Evolutionary conservation across 495 filamentous ascomycete species (phyloP), one percentile per base, ranked within the genome.

Genomic region (Alectoria sarmentosa): DNA sequence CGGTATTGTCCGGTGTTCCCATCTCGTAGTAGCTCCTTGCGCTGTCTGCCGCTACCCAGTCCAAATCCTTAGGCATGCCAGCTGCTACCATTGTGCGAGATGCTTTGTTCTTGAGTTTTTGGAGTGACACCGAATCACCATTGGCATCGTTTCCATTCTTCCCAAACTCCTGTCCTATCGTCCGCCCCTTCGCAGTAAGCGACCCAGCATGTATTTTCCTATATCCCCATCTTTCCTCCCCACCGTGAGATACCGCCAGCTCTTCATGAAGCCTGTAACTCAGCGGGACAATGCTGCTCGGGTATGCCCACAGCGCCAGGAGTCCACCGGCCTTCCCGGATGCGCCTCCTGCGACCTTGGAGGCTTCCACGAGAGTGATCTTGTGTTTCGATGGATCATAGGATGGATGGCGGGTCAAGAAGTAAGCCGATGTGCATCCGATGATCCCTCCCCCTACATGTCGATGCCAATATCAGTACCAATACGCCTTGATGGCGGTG

Each of bases 271-370:
- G 79, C 55, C 82, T 80, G 77, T 90, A 98, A 66, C 89, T 94
- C 61, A 98, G 78, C 3, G 90, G 90, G 1, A 97, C 94, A 63
- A 98, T 84, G 69, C 82, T 88, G 67, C 74, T 81, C 1, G 94
- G 94, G 70, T 97, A 96, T 15, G 94, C 94, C 94, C 94, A 98
- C 48, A 92, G 80, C 1, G 87, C 94, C 23, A 98, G 79, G 17
- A 98, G 82, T 2, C 94, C 94, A 7, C 94, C 94, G 2, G 94
- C 94, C 78, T 98, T 98, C 11, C 94, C 94, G 32, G 91, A 96
- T 48, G 94, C 94, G 32, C 89, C 93, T 15, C 92, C 88, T 21
- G 94, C 94, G 66, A 98, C 90, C 48, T 88, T 82, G 19, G 86
- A 86, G 1, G 94, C 92, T 80, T 98, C 94, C 66, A 98, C 80